Percentiles rank a stretch among this genome's conserved stretches.
Evolutionary conservation across 139 green algal species (phyloP).

Genomic region (Spirogloea muscicola): DNA sequence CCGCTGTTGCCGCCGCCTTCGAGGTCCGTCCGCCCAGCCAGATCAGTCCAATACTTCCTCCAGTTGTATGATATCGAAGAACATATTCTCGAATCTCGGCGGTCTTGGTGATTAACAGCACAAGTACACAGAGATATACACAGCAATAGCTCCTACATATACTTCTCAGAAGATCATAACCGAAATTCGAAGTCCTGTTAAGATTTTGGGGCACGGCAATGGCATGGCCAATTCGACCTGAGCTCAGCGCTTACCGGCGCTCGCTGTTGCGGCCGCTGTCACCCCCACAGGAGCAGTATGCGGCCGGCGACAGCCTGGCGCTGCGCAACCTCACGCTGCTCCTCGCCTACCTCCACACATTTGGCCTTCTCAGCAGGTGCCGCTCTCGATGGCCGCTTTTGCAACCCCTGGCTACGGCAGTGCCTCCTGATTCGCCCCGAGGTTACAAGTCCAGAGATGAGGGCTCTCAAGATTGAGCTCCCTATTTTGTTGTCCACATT

Average conservation of each 20-base stretch:
- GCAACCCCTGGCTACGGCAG: neutral
- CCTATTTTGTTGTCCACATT: neutral
- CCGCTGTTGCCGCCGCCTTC: constrained; percentile 6
- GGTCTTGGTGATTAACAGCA: neutral
- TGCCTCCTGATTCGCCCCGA: neutral
- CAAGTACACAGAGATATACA: neutral
- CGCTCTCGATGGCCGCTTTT: neutral
- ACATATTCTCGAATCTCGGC: neutral
- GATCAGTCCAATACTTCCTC: neutral
- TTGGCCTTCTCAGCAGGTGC: constrained; percentile 32
- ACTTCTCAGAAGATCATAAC: too few relatives aligned
- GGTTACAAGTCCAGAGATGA: neutral
- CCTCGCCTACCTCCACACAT: constrained; percentile 30
- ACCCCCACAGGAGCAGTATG: constrained; percentile 31
- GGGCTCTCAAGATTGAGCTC: neutral
- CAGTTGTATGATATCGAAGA: neutral
- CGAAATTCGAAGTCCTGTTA: too few relatives aligned
- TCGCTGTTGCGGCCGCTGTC: neutral
- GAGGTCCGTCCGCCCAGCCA: constrained; percentile 9
- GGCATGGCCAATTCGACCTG: neutral
- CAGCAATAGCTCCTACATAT: neutral
- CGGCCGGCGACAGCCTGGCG: constrained; percentile 16
- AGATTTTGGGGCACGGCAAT: neutral
- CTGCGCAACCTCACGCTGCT: constrained; percentile 35
- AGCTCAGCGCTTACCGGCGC: neutral